Percentiles rank a stretch among this genome's conserved stretches.
Conservation (phyloP, 345 rosid species). For the Eucalyptus pauciflora region DNA sequence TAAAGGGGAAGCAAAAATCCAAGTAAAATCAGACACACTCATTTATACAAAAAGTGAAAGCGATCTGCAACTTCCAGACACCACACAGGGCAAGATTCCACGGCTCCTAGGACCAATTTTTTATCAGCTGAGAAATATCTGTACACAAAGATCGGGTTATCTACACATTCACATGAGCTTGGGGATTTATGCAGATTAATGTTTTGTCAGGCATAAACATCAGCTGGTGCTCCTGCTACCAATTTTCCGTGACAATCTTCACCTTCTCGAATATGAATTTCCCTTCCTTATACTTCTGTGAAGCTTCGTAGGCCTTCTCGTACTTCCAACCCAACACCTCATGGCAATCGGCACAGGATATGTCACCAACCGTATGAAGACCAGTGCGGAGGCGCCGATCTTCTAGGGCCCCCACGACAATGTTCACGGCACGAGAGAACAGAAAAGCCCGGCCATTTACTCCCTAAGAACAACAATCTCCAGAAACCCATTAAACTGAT, state of each 20-base stretch:
- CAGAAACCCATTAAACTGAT: neutral
- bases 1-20: neutral
- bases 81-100: neutral
- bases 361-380: constrained; percentile 82
- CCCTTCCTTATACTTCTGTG: constrained; percentile 87
- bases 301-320: constrained; percentile 55
- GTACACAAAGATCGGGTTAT: neutral
- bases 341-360: constrained; percentile 56
- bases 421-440: constrained; percentile 75
- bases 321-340: constrained; percentile 87
- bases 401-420: constrained; percentile 55
- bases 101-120: neutral
- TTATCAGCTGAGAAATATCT: neutral
- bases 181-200: neutral
- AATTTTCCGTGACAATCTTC: constrained; percentile 63
- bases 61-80: neutral
- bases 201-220: neutral
- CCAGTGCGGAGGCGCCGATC: constrained; percentile 68
- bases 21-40: neutral
- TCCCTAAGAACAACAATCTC: constrained; percentile 36
- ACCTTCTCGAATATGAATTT: constrained; percentile 78
- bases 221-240: constrained; percentile 24
- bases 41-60: neutral
- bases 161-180: neutral
- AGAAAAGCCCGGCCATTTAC: constrained; percentile 81